These are phyloP conservation scores for Russula abietina DNA, from an alignment of 768 basidiomycete genomes.

Conservation along the genomic window DNA sequence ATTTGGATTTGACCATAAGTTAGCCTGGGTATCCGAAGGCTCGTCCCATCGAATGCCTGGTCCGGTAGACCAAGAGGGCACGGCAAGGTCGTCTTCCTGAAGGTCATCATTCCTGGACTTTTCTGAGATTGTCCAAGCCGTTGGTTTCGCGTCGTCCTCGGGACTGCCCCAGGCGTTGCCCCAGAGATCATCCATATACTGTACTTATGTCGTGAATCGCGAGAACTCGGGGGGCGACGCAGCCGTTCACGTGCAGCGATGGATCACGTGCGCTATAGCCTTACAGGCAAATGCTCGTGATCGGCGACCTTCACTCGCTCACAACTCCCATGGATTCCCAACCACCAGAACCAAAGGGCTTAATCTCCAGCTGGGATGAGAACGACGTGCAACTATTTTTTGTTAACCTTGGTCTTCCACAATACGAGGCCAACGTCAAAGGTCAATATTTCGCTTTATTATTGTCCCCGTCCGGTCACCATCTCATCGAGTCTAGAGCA, in stretches of 20 bases:
- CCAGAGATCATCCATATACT: conserved; percentile 69
- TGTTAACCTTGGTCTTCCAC: conserved; percentile 67
- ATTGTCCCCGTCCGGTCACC: conserved; percentile 12
- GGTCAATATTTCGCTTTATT: conserved; percentile 41
- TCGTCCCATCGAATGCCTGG: conserved; percentile 44
- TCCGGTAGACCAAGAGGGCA: conserved; percentile 52
- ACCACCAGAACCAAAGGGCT: conserved; percentile 28
- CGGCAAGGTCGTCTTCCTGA: conserved; percentile 50
- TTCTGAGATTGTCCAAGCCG: background rate
- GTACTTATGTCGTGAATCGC: background rate
- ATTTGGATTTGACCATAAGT: conserved; percentile 38
- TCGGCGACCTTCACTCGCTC: conserved; percentile 1
- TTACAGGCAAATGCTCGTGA: conserved; percentile 6
- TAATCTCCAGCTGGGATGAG: conserved; percentile 63
- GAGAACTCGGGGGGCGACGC: too few species aligned
- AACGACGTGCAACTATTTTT: conserved; percentile 77
- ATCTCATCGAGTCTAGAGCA: conserved; percentile 53
- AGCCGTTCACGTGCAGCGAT: conserved; percentile 42
- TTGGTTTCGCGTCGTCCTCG: conserved; percentile 1
- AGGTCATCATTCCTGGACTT: conserved; percentile 29
- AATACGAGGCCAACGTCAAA: conserved; percentile 78
- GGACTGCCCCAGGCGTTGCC: conserved; percentile 62
- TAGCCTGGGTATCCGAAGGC: conserved; percentile 35
- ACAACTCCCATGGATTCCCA: conserved; percentile 30
- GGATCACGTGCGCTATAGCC: conserved; percentile 5